These are phyloP conservation scores for Gyromitra esculenta DNA, from an alignment of 2,329 filamentous ascomycete genomes.

Conservation along the genomic window DNA sequence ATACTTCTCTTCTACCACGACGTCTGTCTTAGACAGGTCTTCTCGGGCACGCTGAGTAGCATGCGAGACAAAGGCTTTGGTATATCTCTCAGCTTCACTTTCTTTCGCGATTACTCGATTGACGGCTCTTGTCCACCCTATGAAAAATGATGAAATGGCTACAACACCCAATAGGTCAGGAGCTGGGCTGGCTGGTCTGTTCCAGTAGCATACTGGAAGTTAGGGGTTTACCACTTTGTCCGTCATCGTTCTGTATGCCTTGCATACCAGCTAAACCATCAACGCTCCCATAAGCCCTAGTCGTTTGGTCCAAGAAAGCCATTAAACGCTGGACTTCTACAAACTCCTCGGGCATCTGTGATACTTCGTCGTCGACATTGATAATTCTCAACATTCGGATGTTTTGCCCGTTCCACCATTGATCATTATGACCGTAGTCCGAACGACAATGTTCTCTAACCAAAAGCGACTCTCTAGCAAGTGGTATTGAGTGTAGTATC, in stretches of 20 bases:
- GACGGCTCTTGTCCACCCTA: conserved; percentile 41
- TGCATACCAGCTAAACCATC: conserved; percentile 52
- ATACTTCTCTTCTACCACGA: conserved; percentile 44
- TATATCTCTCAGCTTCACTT: conserved; percentile 45
- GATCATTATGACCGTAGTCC: conserved; percentile 56
- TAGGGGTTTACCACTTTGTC: conserved; percentile 37
- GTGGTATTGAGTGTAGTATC: conserved; percentile 57
- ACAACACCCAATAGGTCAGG: conserved; percentile 42
- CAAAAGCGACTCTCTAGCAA: conserved; percentile 54
- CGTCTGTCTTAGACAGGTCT: conserved; percentile 29
- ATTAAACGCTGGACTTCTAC: conserved; percentile 57
- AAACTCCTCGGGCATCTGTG: conserved; percentile 52
- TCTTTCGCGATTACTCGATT: conserved; percentile 31
- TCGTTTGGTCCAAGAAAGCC: conserved; percentile 57
- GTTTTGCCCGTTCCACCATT: conserved; percentile 57
- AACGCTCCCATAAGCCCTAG: conserved; percentile 56
- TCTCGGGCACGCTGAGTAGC: conserved; percentile 45
- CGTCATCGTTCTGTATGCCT: conserved; percentile 29
- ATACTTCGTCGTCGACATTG: conserved; percentile 51
- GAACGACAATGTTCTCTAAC: conserved; percentile 45
- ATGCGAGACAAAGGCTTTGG: conserved; percentile 34
- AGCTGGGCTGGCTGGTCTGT: neutral
- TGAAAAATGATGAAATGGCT: conserved; percentile 53
- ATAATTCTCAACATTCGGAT: conserved; percentile 56
- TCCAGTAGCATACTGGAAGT: conserved; percentile 10